A percentile compares a stretch with the other conserved stretches of the same genome.
Evolutionary conservation across 1,284 basidiomycete genomes (phyloP).

Genomic region (Ustilago bromivora): DNA sequence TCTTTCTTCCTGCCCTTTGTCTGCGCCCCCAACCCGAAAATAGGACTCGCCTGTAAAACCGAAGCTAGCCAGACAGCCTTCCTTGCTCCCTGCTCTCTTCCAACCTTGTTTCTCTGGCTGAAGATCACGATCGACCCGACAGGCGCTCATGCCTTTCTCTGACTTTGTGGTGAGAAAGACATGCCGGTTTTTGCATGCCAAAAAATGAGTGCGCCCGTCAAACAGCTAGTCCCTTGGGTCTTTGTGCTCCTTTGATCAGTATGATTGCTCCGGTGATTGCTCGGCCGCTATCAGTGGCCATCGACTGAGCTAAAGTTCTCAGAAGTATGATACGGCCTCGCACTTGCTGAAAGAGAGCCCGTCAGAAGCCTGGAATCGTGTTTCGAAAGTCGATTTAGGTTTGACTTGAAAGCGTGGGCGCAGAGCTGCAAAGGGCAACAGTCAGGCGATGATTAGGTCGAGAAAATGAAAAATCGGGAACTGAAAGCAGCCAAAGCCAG

Average conservation of each 20-base stretch:
- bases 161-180: neutral
- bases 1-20: neutral
- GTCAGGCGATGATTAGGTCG: neutral
- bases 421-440: neutral
- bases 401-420: neutral
- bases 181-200: conserved; percentile 5
- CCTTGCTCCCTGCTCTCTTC: neutral
- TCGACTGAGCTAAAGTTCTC: neutral
- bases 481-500: neutral
- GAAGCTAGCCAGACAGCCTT: neutral
- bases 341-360: neutral
- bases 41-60: neutral
- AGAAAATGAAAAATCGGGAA: conserved; percentile 2
- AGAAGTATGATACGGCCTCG: too few relatives aligned
- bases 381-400: neutral
- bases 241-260: neutral
- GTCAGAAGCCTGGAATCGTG: neutral
- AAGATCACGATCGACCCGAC: conserved; percentile 10
- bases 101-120: neutral
- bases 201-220: conserved; percentile 28
- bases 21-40: neutral
- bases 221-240: neutral
- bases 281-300: conserved; percentile 19
- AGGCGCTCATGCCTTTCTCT: neutral
- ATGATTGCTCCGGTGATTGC: conserved; percentile 19